A percentile compares a stretch with the other conserved stretches of the same genome.
phyloP scores from a whole-genome alignment of 306 rosid species.

The Vigna reflexopilosa region DNA sequence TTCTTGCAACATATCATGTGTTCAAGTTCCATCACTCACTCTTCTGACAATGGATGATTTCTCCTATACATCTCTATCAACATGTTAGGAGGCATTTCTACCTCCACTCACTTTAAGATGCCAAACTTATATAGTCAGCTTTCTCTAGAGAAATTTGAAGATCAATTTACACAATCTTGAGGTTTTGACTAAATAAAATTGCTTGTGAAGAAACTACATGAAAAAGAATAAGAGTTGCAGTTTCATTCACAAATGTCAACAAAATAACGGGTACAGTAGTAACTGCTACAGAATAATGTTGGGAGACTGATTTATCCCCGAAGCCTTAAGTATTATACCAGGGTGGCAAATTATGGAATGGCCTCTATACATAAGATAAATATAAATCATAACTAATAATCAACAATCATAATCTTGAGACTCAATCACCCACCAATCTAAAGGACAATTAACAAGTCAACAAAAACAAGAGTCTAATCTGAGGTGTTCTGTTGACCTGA shows the following conservation, averaged over 20 bases:
- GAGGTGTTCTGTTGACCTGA: not conserved
- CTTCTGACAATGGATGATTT: not conserved
- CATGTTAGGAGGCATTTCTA: not conserved
- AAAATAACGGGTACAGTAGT: not conserved
- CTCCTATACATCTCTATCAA: not conserved
- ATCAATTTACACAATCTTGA: slow-evolving; percentile 7
- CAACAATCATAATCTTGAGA: not conserved
- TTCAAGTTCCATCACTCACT: slow-evolving; percentile 1
- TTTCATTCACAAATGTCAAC: not conserved
- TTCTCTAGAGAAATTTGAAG: not conserved
- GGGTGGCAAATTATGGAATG: not conserved
- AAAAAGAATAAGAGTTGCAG: not conserved
- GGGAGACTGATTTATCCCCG: not conserved
- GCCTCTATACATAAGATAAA: not conserved
- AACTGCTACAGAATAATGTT: not conserved
- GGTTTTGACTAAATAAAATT: not conserved
- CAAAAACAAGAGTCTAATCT: not conserved
- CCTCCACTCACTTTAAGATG: slow-evolving; percentile 3
- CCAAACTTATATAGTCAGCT: not conserved
- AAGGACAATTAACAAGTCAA: not conserved
- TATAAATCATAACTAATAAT: not conserved
- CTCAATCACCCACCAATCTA: not conserved
- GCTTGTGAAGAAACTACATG: not conserved
- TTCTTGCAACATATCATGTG: slow-evolving; percentile 14
- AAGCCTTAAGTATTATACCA: not conserved